Conservation (phyloP, 1,284 basidiomycete genomes). For the Moesziomyces globuligerus region DNA sequence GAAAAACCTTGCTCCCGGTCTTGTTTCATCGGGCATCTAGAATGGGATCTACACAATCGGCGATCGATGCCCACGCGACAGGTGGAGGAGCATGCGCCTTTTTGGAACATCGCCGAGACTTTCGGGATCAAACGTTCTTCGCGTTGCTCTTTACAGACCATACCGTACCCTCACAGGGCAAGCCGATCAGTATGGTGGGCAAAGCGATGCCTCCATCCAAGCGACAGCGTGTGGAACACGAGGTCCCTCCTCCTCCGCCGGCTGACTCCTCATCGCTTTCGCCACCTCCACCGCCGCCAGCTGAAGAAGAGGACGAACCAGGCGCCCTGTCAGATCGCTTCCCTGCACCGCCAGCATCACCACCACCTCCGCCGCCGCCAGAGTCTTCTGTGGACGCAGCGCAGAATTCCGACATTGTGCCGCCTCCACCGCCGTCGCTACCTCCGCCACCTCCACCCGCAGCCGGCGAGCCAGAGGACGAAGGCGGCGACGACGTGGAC, state of each 20-base stretch:
- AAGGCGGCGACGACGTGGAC: constrained; percentile 31
- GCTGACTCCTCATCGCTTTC: too few relatives aligned
- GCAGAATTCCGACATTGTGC: constrained; percentile 25
- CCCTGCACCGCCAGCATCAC: constrained; percentile 17
- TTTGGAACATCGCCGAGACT: constrained; percentile 5
- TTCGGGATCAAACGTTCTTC: constrained; percentile 12
- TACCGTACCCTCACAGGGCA: neutral
- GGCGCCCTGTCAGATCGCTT: neutral
- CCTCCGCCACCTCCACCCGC: constrained; percentile 29
- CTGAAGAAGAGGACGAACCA: constrained; percentile 8
- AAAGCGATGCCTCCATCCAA: constrained; percentile 11
- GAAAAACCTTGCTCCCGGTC: neutral
- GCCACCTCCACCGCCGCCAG: constrained; percentile 29
- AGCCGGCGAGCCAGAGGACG: constrained; percentile 4
- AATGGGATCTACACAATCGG: constrained; percentile 2
- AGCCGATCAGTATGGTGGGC: constrained; percentile 1
- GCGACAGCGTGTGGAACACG: constrained; percentile 16
- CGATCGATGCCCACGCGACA: constrained; percentile 7
- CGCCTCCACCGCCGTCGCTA: constrained; percentile 22
- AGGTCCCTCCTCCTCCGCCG: neutral
- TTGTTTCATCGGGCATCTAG: neutral
- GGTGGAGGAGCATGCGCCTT: constrained; percentile 26
- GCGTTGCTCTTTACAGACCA: constrained; percentile 1
- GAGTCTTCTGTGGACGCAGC: constrained; percentile 14
- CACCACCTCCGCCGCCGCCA: constrained; percentile 47